Conservation (phyloP, 257 asterid species). For the Solanum dulcamara region DNA sequence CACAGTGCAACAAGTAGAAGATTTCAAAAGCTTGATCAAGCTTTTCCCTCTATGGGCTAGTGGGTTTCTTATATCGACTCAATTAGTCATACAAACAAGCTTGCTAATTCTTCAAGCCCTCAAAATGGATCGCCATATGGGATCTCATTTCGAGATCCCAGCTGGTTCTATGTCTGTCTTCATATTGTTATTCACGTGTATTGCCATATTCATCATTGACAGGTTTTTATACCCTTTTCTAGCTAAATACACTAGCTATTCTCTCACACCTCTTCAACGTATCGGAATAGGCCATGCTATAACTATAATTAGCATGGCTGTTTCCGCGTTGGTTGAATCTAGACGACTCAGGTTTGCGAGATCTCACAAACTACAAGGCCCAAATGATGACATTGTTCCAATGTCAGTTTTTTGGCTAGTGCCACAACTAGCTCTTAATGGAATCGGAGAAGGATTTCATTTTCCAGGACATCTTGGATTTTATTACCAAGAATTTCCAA, state of each 20-base stretch:
- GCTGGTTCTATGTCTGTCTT: conserved; percentile 55
- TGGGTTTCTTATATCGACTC: conserved; percentile 50
- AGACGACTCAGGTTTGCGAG: conserved; percentile 7
- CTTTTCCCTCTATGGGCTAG: conserved; percentile 61
- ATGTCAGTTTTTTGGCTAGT: conserved; percentile 42
- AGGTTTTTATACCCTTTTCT: conserved; percentile 31
- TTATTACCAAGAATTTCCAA: conserved; percentile 26
- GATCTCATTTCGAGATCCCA: conserved; percentile 38
- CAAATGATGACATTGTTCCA: background rate
- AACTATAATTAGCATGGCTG: conserved; percentile 33
- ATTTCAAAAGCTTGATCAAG: conserved; percentile 42
- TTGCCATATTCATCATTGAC: conserved; percentile 38
- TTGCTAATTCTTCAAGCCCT: conserved; percentile 52
- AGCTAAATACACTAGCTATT: conserved; percentile 21
- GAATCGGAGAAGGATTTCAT: conserved; percentile 26
- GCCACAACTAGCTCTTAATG: conserved; percentile 33
- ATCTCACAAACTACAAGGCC: background rate
- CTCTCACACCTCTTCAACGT: conserved; percentile 47
- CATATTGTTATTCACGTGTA: conserved; percentile 36
- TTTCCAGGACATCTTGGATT: conserved; percentile 21
- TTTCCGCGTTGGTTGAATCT: conserved; percentile 30
- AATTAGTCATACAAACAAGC: conserved; percentile 48
- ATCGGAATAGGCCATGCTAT: conserved; percentile 47
- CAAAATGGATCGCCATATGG: conserved; percentile 49
- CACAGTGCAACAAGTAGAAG: conserved; percentile 53